Conservation (phyloP, 2,329 filamentous ascomycete species). For the Ilyonectria destructans region DNA sequence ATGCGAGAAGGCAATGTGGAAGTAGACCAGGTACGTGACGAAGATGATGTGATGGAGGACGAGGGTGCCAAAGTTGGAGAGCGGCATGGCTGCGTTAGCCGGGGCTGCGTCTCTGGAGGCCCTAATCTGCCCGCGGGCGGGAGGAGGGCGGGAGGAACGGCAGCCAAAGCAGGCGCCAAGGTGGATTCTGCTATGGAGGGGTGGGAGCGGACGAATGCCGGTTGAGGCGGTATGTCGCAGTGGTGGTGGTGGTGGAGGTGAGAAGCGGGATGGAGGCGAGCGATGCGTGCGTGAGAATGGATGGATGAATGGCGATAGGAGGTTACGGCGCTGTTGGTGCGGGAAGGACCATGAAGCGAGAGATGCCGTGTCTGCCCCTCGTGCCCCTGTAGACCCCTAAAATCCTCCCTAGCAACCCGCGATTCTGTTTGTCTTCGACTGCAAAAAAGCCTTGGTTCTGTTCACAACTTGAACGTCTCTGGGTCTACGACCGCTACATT, state of each 20-base stretch:
- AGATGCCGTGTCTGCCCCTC: neutral
- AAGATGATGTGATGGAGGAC: conserved; percentile 69
- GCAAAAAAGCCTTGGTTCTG: neutral
- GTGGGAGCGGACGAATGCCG: neutral
- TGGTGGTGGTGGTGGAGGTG: conserved; percentile 17
- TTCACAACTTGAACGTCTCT: neutral
- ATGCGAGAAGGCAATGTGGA: conserved; percentile 66
- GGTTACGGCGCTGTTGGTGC: neutral
- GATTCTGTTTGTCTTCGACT: neutral
- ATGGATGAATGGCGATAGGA: conserved; percentile 4
- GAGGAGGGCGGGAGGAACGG: conserved; percentile 4
- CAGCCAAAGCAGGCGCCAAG: neutral
- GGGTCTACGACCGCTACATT: neutral
- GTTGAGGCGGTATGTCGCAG: neutral
- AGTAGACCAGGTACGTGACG: conserved; percentile 68
- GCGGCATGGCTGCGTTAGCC: conserved; percentile 59
- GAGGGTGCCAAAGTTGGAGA: conserved; percentile 68
- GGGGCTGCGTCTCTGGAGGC: conserved; percentile 5
- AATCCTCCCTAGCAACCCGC: neutral
- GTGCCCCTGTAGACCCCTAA: neutral
- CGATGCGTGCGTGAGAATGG: neutral
- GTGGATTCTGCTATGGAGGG: neutral
- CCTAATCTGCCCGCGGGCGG: conserved; percentile 18
- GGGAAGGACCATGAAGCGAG: neutral
- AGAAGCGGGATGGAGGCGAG: neutral